Percentiles rank a stretch among this genome's conserved stretches.
Conservation (phyloP, 768 basidiomycete genomes). For the Suillus hirtellus region DNA sequence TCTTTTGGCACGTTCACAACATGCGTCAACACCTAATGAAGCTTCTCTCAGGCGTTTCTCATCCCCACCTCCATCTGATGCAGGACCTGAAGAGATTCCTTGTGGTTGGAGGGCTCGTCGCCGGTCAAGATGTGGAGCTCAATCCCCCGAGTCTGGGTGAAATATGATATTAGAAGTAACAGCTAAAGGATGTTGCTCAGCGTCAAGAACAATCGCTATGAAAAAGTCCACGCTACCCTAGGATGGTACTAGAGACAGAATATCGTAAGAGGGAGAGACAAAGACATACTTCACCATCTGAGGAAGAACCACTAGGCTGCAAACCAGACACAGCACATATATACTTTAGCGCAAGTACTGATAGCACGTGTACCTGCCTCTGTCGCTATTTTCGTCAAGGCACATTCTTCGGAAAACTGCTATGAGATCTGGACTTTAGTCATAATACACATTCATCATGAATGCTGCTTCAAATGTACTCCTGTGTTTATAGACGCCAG, state of each 20-base stretch:
- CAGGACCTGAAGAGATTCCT: background rate
- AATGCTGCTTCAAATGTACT: background rate
- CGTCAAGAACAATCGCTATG: background rate
- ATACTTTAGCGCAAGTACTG: background rate
- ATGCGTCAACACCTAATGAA: background rate
- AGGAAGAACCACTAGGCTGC: background rate
- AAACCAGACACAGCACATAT: background rate
- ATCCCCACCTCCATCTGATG: background rate
- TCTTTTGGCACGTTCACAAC: background rate
- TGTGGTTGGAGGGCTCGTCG: background rate
- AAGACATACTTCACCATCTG: background rate
- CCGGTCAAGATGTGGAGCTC: background rate
- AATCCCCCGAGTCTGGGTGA: background rate
- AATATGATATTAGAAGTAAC: background rate
- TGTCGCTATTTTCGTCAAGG: background rate
- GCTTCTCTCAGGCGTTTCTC: background rate
- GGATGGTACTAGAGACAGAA: background rate
- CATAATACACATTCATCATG: background rate
- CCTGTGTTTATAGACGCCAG: background rate
- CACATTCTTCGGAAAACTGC: background rate
- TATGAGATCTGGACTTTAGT: background rate
- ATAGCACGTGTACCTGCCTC: background rate
- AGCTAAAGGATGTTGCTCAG: background rate
- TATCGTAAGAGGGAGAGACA: background rate
- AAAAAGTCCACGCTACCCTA: background rate